These are phyloP conservation scores for Paraphoma chrysanthemicola DNA, from an alignment of 2,329 filamentous ascomycete species.

Conservation along the genomic window DNA sequence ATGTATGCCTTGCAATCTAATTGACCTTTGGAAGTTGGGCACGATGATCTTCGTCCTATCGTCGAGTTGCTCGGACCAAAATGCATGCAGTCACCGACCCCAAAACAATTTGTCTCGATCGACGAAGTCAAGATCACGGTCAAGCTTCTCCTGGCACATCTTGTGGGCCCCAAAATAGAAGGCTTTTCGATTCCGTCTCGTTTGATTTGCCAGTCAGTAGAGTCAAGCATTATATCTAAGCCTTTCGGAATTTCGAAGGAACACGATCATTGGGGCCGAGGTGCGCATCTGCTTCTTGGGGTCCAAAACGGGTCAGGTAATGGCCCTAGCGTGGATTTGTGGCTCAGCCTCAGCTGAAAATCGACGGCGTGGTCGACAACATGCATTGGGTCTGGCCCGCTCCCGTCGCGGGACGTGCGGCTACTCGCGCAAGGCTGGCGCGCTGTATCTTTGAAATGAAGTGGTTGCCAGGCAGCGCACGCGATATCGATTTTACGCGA, in stretches of 20 bases:
- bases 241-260: neutral
- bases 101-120: neutral
- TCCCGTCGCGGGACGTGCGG: neutral
- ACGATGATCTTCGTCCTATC: neutral
- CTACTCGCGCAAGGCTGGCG: neutral
- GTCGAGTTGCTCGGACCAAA: neutral
- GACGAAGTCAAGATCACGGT: neutral
- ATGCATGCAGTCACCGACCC: neutral
- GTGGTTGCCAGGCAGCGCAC: neutral
- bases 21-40: neutral
- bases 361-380: neutral
- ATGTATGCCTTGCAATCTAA: neutral
- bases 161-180: neutral
- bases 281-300: neutral
- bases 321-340: neutral
- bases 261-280: neutral
- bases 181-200: neutral
- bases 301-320: neutral
- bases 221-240: neutral
- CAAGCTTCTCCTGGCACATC: neutral
- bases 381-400: neutral
- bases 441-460: neutral
- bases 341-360: constrained; percentile 1
- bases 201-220: neutral
- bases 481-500: neutral